Conservation (phyloP, 2,329 filamentous ascomycete genomes). For the Calonectria montana region DNA sequence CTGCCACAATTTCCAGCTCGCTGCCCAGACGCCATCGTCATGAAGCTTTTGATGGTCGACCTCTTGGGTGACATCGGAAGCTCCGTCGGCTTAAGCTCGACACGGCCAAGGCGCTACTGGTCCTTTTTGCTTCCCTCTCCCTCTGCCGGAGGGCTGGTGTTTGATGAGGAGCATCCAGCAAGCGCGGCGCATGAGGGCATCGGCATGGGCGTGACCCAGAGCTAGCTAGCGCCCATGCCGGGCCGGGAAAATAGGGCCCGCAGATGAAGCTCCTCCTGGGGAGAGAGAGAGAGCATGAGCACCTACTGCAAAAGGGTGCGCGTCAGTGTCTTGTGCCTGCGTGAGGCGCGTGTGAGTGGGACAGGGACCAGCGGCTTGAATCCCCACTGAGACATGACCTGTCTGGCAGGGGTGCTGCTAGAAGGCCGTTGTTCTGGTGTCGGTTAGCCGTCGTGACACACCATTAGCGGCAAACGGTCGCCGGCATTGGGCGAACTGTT, state of each 20-base stretch:
- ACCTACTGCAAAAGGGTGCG: not conserved
- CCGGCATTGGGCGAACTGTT: not conserved
- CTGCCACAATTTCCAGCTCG: not conserved
- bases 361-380: slow-evolving; percentile 12
- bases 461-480: not conserved
- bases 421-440: not conserved
- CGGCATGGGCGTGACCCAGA: not conserved
- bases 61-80: not conserved
- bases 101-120: not conserved
- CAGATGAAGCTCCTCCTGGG: not conserved
- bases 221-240: not conserved
- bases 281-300: not conserved
- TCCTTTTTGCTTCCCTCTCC: not conserved
- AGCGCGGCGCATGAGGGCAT: not conserved
- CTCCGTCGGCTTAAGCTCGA: not conserved
- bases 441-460: slow-evolving; percentile 2
- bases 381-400: slow-evolving; percentile 31
- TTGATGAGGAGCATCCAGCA: slow-evolving; percentile 1
- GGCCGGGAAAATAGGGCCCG: not conserved
- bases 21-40: not conserved
- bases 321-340: not conserved
- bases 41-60: not conserved
- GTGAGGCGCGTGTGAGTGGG: slow-evolving; percentile 46
- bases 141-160: not conserved
- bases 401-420: not conserved